Conservation (phyloP, 1,139 yeast genomes). For the Zygosaccharomyces sapae region DNA sequence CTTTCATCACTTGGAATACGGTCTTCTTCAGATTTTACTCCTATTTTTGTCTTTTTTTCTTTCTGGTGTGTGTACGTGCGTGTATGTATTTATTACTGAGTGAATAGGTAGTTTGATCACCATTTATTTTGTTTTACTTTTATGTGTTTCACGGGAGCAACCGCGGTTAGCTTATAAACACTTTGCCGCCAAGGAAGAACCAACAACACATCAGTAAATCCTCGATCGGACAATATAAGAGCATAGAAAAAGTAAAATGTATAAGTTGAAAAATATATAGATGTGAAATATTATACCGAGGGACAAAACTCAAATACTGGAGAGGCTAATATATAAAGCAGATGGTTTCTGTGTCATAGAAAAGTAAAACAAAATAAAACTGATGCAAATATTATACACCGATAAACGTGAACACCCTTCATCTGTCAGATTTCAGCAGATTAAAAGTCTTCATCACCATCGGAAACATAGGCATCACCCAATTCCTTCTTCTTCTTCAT, state of each 20-base stretch:
- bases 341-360: conserved; percentile 16
- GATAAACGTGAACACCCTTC: conserved; percentile 4
- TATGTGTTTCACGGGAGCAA: too few relatives aligned
- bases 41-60: not conserved
- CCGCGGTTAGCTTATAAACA: not conserved
- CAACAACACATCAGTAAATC: not conserved
- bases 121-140: too few relatives aligned
- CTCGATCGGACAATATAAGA: not conserved
- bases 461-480: conserved; percentile 98
- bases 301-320: conserved; percentile 12
- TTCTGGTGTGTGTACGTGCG: too few relatives aligned
- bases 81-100: too few relatives aligned
- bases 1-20: not conserved
- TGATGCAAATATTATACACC: conserved; percentile 14
- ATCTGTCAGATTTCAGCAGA: not conserved
- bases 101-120: too few relatives aligned
- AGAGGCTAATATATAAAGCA: conserved; percentile 14
- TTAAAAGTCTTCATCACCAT: conserved; percentile 57
- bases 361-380: conserved; percentile 16
- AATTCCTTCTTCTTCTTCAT: conserved; percentile 99
- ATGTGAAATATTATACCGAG: conserved; percentile 8
- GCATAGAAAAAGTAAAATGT: conserved; percentile 3
- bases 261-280: conserved; percentile 3
- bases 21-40: not conserved
- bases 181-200: not conserved